Evolutionary conservation across 2,329 filamentous ascomycete species (phyloP).

Genomic region (Penicillium crustosum): DNA sequence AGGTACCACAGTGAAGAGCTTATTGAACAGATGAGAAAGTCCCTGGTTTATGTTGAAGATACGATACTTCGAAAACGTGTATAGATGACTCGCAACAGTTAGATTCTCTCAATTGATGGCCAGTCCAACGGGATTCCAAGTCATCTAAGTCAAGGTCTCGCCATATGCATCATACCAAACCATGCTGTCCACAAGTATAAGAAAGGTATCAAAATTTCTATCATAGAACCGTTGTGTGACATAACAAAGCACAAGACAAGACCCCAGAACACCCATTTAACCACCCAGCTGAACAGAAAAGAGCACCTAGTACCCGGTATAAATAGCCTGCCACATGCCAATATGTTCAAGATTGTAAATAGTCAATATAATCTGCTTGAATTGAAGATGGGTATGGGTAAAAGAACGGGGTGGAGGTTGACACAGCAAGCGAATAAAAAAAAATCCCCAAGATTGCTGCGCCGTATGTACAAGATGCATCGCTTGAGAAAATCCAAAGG

Average conservation of each 20-base stretch:
- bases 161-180: background rate
- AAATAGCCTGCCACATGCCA: background rate
- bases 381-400: slow-evolving; percentile 12
- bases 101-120: background rate
- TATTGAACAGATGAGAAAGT: background rate
- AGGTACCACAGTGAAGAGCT: background rate
- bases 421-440: background rate
- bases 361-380: background rate
- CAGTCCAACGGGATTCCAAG: background rate
- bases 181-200: background rate
- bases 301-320: background rate
- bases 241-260: background rate
- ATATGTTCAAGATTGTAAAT: background rate
- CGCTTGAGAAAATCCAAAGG: slow-evolving; percentile 4
- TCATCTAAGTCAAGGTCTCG: background rate
- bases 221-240: background rate
- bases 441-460: background rate
- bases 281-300: background rate
- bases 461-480: slow-evolving; percentile 20
- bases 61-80: background rate
- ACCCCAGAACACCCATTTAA: background rate
- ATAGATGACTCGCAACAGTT: background rate
- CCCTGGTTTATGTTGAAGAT: too few relatives aligned
- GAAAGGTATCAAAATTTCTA: background rate
- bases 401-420: background rate